phyloP scores from a whole-genome alignment of 768 basidiomycete species.

The Xerocomus spinulosus region DNA sequence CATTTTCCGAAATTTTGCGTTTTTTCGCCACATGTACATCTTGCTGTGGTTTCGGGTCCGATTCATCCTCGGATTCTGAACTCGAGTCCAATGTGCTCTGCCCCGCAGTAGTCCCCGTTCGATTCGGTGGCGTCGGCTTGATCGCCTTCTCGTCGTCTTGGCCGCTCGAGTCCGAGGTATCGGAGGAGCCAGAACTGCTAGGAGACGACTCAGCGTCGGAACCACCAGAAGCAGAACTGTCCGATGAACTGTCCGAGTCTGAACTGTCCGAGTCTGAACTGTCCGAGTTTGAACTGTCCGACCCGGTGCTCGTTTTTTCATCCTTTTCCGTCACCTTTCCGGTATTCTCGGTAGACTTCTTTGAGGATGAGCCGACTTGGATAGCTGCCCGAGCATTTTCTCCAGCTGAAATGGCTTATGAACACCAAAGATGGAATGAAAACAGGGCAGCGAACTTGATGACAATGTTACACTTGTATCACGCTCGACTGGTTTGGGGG shows the following conservation, averaged over 20 bases:
- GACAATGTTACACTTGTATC: constrained; percentile 41
- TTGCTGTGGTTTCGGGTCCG: not conserved
- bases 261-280: constrained; percentile 19
- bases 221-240: constrained; percentile 7
- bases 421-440: not conserved
- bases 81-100: constrained; percentile 12
- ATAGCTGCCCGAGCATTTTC: constrained; percentile 3
- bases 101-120: not conserved
- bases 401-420: constrained; percentile 7
- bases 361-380: not conserved
- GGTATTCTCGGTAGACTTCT: constrained; percentile 1
- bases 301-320: constrained; percentile 2
- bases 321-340: not conserved
- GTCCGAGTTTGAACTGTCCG: constrained; percentile 13
- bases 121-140: not conserved
- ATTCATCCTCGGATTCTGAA: constrained; percentile 25
- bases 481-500: constrained; percentile 11
- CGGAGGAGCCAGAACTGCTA: constrained; percentile 9
- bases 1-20: constrained; percentile 50
- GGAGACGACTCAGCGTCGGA: constrained; percentile 18
- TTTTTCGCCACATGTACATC: constrained; percentile 49
- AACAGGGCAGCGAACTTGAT: constrained; percentile 23
- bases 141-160: constrained; percentile 7
- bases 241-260: constrained; percentile 13
- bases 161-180: constrained; percentile 13